Base-by-base conservation (phyloP, 2,329 filamentous ascomycete species). In the Stagonosporopsis tanaceti region DNA sequence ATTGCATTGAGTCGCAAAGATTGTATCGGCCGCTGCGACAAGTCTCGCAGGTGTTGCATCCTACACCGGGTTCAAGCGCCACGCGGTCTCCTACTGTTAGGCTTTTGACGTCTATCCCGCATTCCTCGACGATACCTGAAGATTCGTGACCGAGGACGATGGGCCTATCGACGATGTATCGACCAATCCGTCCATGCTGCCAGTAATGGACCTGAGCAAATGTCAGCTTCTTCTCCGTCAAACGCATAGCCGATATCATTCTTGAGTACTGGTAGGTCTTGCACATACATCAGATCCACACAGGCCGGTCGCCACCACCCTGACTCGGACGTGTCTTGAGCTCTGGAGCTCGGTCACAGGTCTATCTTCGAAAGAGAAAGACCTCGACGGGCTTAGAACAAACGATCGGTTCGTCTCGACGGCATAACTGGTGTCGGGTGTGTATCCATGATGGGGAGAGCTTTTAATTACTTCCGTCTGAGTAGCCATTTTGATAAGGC, bases 281-380 rank as follows among this genome's bases (percentile, higher is more conserved):
- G 32, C n/a, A 59, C 60, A 28, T 51, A 68, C 67, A 57, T 71
- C 91, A 50, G 87, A 90, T 52, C 91, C 91, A 79, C 91, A 94
- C 78, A 94, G 92, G 64, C 91, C 91, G 2, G 91, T 93, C 80
- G 87, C 92, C 78, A 89, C 89, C 69, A 93, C 82, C 70, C 89
- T 87, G 59, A 94, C 87, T 66, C 92, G 83, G 64, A 93, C 90
- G 72, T 93, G 87, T 80, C 91, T 82, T 15, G 85, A 82, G 55
- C 80, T 79, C 59, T 82, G 76, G 67, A 93, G 78, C 53, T 82
- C 76, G 28, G 91, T 91, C 55, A 90, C 76, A 14, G 90, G 89
- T 9, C 87, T 85, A 69, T 92, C 86, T 77, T 87, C 86, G 78
- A 87, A 93, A 61, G 35, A 56, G 47, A 59, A 66, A 28, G 37